These are phyloP conservation scores for Apiotrichum mycotoxinovorans DNA, from an alignment of 1,284 basidiomycete genomes.

Conservation along the genomic window DNA sequence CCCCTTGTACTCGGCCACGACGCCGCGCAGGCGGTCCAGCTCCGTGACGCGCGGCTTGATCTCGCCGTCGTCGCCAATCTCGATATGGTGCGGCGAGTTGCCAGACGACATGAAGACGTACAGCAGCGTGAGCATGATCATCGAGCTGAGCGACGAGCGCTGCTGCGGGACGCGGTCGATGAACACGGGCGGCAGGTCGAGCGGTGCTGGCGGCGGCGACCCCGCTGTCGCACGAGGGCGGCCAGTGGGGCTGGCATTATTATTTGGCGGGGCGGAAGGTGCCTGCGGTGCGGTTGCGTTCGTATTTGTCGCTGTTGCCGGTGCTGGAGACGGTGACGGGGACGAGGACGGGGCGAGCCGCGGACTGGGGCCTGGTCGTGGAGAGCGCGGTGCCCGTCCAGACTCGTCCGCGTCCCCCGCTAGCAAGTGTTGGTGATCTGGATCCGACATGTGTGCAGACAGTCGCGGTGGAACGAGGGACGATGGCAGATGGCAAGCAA, in stretches of 20 bases:
- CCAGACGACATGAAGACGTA: slow-evolving; percentile 49
- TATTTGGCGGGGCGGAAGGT: not conserved
- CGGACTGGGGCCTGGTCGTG: too few relatives aligned
- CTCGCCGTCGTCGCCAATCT: slow-evolving; percentile 40
- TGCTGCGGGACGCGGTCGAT: slow-evolving; percentile 26
- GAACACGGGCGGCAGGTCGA: slow-evolving; percentile 13
- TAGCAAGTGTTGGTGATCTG: too few relatives aligned
- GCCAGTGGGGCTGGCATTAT: too few relatives aligned
- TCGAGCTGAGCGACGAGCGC: slow-evolving; percentile 30
- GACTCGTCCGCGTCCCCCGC: too few relatives aligned
- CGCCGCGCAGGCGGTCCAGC: slow-evolving; percentile 28
- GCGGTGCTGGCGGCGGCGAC: slow-evolving; percentile 5
- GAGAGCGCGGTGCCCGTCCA: not conserved
- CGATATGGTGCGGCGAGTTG: slow-evolving; percentile 27
- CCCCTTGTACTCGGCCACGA: slow-evolving; percentile 34
- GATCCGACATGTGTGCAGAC: too few relatives aligned
- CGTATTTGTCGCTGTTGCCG: not conserved
- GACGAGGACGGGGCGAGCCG: too few relatives aligned
- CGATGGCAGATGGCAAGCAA: too few relatives aligned
- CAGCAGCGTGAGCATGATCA: slow-evolving; percentile 31
- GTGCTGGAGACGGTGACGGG: not conserved
- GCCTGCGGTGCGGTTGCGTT: not conserved
- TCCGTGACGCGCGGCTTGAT: slow-evolving; percentile 31
- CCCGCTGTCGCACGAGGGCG: too few relatives aligned
- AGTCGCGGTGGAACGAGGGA: too few relatives aligned